Evolutionary conservation across 768 basidiomycete species (phyloP).

Genomic region (Leccinum arenicola): DNA sequence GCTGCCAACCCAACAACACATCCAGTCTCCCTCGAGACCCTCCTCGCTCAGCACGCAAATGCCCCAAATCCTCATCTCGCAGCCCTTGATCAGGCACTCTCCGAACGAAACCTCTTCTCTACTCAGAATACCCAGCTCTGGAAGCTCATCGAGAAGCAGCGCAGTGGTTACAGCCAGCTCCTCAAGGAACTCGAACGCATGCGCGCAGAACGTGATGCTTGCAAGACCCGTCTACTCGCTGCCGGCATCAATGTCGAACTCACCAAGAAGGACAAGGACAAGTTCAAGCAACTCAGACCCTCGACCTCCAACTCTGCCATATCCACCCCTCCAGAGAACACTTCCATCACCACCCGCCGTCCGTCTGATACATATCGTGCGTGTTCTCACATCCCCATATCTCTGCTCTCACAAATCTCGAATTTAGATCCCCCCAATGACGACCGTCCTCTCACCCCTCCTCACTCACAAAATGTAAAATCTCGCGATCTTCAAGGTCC

Average conservation of each 20-base stretch:
- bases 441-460: conserved; percentile 21
- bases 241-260: conserved; percentile 40
- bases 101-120: conserved; percentile 77
- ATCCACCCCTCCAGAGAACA: conserved; percentile 27
- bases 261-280: conserved; percentile 28
- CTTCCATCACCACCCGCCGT: not conserved
- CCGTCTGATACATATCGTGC: not conserved
- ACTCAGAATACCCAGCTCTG: conserved; percentile 88
- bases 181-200: conserved; percentile 85
- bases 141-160: conserved; percentile 94
- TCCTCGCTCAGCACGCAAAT: conserved; percentile 53
- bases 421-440: conserved; percentile 14
- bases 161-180: conserved; percentile 74
- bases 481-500: conserved; percentile 7
- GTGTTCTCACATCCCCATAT: not conserved
- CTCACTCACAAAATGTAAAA: conserved; percentile 15
- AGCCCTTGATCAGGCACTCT: conserved; percentile 75
- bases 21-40: conserved; percentile 48
- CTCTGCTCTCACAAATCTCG: not conserved
- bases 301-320: conserved; percentile 23
- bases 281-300: conserved; percentile 13
- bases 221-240: conserved; percentile 34
- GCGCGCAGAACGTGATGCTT: conserved; percentile 73
- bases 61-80: conserved; percentile 49
- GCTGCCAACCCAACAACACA: conserved; percentile 26